A percentile compares a stretch with the other conserved stretches of the same genome.
Conservation (phyloP, 345 rosid species). For the Leavenworthia alabamica region DNA sequence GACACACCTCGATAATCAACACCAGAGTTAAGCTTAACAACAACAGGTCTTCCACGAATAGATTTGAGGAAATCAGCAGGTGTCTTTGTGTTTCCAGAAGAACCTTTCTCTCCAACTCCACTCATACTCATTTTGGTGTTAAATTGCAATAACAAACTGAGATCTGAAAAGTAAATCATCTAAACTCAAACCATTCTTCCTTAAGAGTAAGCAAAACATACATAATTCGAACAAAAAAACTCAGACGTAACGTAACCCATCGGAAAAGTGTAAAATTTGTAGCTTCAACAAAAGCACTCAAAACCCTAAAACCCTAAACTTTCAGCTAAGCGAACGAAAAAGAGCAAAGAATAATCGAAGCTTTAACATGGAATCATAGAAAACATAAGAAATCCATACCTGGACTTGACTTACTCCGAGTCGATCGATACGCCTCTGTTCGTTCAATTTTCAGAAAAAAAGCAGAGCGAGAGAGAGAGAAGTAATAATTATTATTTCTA, state of each 20-base stretch:
- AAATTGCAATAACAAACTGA: neutral
- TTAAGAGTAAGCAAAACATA: neutral
- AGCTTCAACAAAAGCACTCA: neutral
- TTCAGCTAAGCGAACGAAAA: neutral
- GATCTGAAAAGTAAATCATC: too few relatives aligned
- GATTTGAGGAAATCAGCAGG: conserved; percentile 95
- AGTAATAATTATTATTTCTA: neutral
- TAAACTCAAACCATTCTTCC: neutral
- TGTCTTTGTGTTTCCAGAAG: conserved; percentile 43
- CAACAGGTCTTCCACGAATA: conserved; percentile 87
- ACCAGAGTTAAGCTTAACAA: conserved; percentile 88
- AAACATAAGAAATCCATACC: conserved; percentile 13
- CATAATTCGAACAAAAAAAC: neutral
- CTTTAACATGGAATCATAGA: neutral
- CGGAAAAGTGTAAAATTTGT: neutral
- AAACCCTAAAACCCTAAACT: conserved; percentile 7
- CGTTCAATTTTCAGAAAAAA: neutral
- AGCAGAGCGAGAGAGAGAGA: neutral
- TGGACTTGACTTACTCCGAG: conserved; percentile 23
- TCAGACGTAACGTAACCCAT: neutral
- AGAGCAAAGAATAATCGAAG: neutral
- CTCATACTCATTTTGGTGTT: conserved; percentile 60
- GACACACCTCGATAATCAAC: conserved; percentile 84
- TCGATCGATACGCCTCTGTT: neutral
- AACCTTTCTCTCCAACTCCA: conserved; percentile 54